Base-by-base conservation (phyloP, 2,329 filamentous ascomycete genomes). In the Cladophialophora yegresii region DNA sequence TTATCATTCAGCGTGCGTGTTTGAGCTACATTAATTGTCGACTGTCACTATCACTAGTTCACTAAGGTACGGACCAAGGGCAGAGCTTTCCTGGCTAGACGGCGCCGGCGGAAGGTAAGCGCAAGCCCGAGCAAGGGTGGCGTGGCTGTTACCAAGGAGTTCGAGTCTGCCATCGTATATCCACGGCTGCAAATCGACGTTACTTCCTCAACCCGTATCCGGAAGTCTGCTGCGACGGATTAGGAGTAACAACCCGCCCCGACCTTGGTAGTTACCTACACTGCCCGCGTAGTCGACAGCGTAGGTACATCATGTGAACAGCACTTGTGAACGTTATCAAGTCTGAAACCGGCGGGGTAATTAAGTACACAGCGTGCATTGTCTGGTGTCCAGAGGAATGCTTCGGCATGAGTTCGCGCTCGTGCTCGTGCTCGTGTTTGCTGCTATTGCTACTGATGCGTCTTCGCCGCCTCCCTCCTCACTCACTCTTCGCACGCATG, bases 401-500 rank as follows among this genome's bases (percentile, higher is more conserved):
- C 26, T 28, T 28, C 6, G 26, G 26, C 26, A 28, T 3, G 26
- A 28, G 26, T 28, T 28, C 36, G 6, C 16, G 36, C 36, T 43
- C 16, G 36, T 2, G 0, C 13, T 40, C 13, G 13, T 16, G 26
- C 26, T 43, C 36, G 16, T 43, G 16, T 43, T n/a, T 28, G 6
- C 26, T 28, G 26, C 6, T 28, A 28, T 3, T 6, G 26, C 6
- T 3, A 28, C 26, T 28, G 26, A 28, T n/a, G 6, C 26, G 3
- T 28, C 26, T 28, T 28, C 26, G 6, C 26, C 26, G 3, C 26
- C 6, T 28, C 26, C 3, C 26, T 28, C 26, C 3, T 43, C 36
- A 40, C 16, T 40, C 4, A 8, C 16, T 43, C n/a, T n/a, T n/a
- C n/a, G n/a, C 36, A 43, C 36, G 58, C 65, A 49, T 67, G 65